Evolutionary conservation across 257 asterid species (phyloP), one percentile per base, ranked within the genome.

Genomic region (Fraxinus excelsior): DNA sequence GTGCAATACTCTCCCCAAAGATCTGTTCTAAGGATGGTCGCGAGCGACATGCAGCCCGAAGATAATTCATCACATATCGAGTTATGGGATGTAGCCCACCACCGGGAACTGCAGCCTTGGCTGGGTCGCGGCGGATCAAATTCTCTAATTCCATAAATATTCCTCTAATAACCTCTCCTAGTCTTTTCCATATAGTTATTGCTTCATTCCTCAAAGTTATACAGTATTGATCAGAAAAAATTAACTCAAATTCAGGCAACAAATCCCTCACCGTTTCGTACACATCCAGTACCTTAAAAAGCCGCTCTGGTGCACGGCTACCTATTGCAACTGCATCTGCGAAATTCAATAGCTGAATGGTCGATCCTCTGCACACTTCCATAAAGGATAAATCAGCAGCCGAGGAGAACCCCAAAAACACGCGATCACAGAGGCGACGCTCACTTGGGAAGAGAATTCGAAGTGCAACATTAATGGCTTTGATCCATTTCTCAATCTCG

Each of bases 41-140:
- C 0, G 98, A 95, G n/a, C 97, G 85, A 73, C 97, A 96, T 3
- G 98, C 98, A 3, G 99, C 99, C 0, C 97, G 97, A 16, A 96
- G 87, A 84, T 96, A 96, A 82, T 96, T 96, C 99, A 93, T 88
- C 73, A 96, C 99, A 3, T 96, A 96, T 32, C 99, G 88, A 9
- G 97, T 93, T 75, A 96, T 96, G 4, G 99, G 99, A 77, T 96
- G 99, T 74, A 96, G 82, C 7, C 97, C 93, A 0, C 99, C 99
- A 0, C 99, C 98, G 3, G 97, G 94, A 25, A 96, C 96, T 0
- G 96, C 86, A 14, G 91, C 85, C 85, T 90, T 93, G 7, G 93
- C 97, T 0, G 99, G 97, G 44, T 96, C 99, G 67, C 97, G 86
- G 11, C 98, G 90, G 75, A 93, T 93, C 82, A 91, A 89, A 85